Evolutionary conservation across 495 filamentous ascomycete genomes (phyloP), one percentile per base, ranked within the genome.

Genomic region (Penicillium argentinense): DNA sequence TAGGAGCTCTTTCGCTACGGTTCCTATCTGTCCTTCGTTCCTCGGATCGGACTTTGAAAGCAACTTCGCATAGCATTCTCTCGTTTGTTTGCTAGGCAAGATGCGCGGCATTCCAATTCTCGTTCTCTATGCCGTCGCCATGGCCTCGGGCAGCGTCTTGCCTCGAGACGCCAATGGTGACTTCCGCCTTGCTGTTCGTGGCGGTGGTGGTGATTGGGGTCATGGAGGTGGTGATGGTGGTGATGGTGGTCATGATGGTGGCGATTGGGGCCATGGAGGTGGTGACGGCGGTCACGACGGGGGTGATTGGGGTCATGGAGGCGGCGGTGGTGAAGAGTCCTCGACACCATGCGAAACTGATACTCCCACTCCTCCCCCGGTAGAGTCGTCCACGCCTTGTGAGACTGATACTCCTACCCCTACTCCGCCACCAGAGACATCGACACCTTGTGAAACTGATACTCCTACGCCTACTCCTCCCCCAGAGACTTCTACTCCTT

Each of bases 1-100:
- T 49, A 58, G 60, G 57, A 60, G 45, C 57, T 56, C 54, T 58
- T 42, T 61, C 60, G 57, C 49, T 60, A 58, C 42, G 51, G 57
- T 60, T 58, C 54, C 54, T 55, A 18, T 9, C 37, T 17, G 45
- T 47, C 45, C 16, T 53, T 59, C 49, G 45, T 51, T 56, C 25
- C 22, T 41, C 25, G 23, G 25, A 38, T 27, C 13, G 42, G 45
- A 24, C 38, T 41, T 19, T 39, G 12, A 24, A 40, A 16, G 39
- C 12, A 14, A 30, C n/a, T 34, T 41, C 22, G 21, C 11, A 29
- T 47, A 53, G 30, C 38, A 39, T 34, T 29, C 42, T 28, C 39
- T 17, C 45, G 22, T 26, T 54, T 45, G 39, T 51, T 52, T 42
- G 42, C 13, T 49, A 44, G 41, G 26, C 50, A 57, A 24, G 28